Base-by-base conservation (phyloP, 2,329 filamentous ascomycete species). In the Cladosporium colombiae region DNA sequence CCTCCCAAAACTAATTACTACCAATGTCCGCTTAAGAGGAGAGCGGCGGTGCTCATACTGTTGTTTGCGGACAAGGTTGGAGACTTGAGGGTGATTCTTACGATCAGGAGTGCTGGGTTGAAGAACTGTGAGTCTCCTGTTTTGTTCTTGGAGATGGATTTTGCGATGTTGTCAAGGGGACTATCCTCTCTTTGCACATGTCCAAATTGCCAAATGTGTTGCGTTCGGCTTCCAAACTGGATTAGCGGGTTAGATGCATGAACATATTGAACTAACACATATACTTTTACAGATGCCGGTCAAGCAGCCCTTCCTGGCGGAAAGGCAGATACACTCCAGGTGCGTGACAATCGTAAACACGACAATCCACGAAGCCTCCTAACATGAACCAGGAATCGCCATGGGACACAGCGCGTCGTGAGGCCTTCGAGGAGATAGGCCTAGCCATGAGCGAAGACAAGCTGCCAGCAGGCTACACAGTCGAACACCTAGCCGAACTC, bases 361-460 rank as follows among this genome's bases (percentile, higher is more conserved):
- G 40, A 21, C n/a, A 8, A 46, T n/a, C 4, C 3, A 11, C 40
- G 8, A 46, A 46, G 6, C 18, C 37, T 44, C 21, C 37, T 44
- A n/a, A 44, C 6, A 2, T 3, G 18, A n/a, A 44, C 37, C 5
- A 44, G 40, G 87, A 89, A 75, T 84, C 82, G 1, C 80, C 82
- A 79, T 92, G 92, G 78, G 86, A 93, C 74, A 96, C 93, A 61
- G 93, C 94, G 10, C 88, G 94, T 25, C 88, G 94, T 69, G 94
- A 98, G 82, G 93, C 94, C 0, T 91, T 86, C 77, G 94, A 98
- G 77, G 94, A 98, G 77, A 97, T 98, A 70, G 94, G 94, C 1
- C 87, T 98, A 2, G 91, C 94, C 1, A 83, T 89, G 73, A 84
- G 88, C 71, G 87, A 93, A 74, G 73, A 76, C 65, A 86, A 86